Evolutionary conservation across 2,329 filamentous ascomycete genomes (phyloP).

Genomic region (Decorospora gaudefroyi): DNA sequence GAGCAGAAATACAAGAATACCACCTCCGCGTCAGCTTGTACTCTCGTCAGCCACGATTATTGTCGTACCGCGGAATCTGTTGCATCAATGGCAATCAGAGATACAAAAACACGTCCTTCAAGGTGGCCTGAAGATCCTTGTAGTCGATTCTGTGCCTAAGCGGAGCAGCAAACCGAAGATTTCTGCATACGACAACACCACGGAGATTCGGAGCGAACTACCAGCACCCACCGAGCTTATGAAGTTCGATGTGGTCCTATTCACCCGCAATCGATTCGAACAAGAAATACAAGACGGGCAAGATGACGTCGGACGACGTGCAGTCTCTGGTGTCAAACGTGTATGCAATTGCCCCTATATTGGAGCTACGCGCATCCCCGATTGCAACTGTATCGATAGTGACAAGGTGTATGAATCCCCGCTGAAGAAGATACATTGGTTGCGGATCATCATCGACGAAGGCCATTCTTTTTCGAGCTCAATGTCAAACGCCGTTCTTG

Average conservation of each 20-base stretch:
- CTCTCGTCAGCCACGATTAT: constrained; percentile 74
- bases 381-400: constrained; percentile 52
- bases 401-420: constrained; percentile 61
- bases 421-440: constrained; percentile 75
- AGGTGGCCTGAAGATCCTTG: constrained; percentile 65
- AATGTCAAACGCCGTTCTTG: constrained; percentile 61
- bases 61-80: constrained; percentile 79
- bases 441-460: constrained; percentile 89
- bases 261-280: constrained; percentile 75
- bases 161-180: constrained; percentile 25
- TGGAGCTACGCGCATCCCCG: constrained; percentile 49
- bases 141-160: constrained; percentile 55
- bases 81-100: constrained; percentile 82
- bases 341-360: constrained; percentile 50
- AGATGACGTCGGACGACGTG: constrained; percentile 52
- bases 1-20: constrained; percentile 49
- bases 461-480: constrained; percentile 81
- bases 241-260: constrained; percentile 75
- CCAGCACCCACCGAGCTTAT: constrained; percentile 64
- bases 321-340: constrained; percentile 26
- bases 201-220: constrained; percentile 53
- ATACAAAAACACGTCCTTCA: constrained; percentile 73
- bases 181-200: constrained; percentile 15
- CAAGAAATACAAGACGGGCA: constrained; percentile 61
- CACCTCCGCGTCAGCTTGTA: constrained; percentile 58